Conservation (phyloP, 176 grass and related monocot species). For the Eragrostis nindensis region DNA sequence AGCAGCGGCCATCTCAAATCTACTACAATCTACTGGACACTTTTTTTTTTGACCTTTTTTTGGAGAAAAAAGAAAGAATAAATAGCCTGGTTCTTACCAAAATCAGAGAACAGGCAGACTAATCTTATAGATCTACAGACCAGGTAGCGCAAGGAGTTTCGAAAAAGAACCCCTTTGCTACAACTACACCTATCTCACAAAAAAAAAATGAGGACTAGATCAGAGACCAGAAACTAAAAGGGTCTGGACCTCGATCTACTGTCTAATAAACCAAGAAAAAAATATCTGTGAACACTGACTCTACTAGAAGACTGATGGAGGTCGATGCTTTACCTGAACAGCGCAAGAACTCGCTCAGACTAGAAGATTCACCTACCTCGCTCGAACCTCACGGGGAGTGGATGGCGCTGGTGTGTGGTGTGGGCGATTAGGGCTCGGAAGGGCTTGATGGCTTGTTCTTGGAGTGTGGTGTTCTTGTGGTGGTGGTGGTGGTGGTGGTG, state of each 20-base stretch:
- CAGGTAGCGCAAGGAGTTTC: neutral
- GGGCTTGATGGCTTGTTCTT: neutral
- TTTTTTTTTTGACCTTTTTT: neutral
- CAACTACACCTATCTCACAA: neutral
- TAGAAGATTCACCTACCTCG: constrained; percentile 30
- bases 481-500: neutral
- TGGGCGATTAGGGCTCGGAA: neutral
- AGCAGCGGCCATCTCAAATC: constrained; percentile 47
- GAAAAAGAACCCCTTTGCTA: constrained; percentile 36
- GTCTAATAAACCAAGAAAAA: neutral
- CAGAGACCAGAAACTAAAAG: constrained; percentile 46
- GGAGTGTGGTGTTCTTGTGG: neutral
- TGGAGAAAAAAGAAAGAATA: neutral
- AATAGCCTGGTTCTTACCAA: constrained; percentile 45
- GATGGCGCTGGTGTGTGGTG: neutral
- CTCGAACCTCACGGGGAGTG: constrained; percentile 35
- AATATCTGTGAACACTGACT: neutral
- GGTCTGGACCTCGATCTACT: constrained; percentile 27
- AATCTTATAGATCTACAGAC: too few species aligned
- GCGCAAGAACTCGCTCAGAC: constrained; percentile 24
- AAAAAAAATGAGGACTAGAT: neutral
- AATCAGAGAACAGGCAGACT: constrained; percentile 41
- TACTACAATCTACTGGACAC: neutral
- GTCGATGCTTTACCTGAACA: constrained; percentile 9
- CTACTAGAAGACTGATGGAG: neutral